Percentiles rank a stretch among this genome's conserved stretches.
Evolutionary conservation across 768 basidiomycete genomes (phyloP).

Genomic region (Podaxis sp.): DNA sequence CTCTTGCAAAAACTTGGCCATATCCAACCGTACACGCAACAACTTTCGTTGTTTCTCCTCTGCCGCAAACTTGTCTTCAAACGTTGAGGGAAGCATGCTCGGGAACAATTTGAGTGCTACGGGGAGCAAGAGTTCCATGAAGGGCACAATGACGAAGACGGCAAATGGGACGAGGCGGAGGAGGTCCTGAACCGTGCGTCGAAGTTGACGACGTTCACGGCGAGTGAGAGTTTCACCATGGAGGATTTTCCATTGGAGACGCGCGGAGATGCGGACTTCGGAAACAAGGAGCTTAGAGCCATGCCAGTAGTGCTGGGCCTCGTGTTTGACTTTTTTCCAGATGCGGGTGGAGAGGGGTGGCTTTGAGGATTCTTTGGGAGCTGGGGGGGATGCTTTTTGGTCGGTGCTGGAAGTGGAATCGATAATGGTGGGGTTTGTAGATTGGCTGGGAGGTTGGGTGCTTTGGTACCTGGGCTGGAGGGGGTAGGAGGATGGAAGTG

Average conservation of each 20-base stretch:
- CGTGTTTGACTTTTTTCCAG: slow-evolving; percentile 95
- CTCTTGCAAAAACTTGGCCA: slow-evolving; percentile 99
- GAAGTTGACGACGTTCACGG: slow-evolving; percentile 90
- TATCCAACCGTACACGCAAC: slow-evolving; percentile 89
- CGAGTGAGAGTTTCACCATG: slow-evolving; percentile 90
- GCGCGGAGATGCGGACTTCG: slow-evolving; percentile 85
- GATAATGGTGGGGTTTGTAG: slow-evolving; percentile 17
- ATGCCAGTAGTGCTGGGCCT: slow-evolving; percentile 95
- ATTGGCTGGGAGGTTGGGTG: slow-evolving; percentile 23
- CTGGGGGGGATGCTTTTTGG: slow-evolving; percentile 44
- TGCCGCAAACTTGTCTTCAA: slow-evolving; percentile 95
- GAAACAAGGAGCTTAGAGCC: slow-evolving; percentile 91
- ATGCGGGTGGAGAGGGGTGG: slow-evolving; percentile 51
- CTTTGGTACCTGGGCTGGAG: slow-evolving; percentile 28
- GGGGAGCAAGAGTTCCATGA: slow-evolving; percentile 96
- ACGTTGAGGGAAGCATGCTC: slow-evolving; percentile 97
- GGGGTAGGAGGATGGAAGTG: slow-evolving; percentile 15
- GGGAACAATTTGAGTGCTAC: slow-evolving; percentile 97
- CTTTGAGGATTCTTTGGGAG: slow-evolving; percentile 37
- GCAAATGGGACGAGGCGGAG: slow-evolving; percentile 92
- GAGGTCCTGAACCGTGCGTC: slow-evolving; percentile 89
- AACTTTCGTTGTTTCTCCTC: slow-evolving; percentile 97
- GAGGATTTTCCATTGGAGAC: slow-evolving; percentile 89
- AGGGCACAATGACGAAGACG: slow-evolving; percentile 92
- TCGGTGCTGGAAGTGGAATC: slow-evolving; percentile 28